Base-by-base conservation (phyloP, 2,329 filamentous ascomycete species). In the Hawksworthiomyces lignivorus region DNA sequence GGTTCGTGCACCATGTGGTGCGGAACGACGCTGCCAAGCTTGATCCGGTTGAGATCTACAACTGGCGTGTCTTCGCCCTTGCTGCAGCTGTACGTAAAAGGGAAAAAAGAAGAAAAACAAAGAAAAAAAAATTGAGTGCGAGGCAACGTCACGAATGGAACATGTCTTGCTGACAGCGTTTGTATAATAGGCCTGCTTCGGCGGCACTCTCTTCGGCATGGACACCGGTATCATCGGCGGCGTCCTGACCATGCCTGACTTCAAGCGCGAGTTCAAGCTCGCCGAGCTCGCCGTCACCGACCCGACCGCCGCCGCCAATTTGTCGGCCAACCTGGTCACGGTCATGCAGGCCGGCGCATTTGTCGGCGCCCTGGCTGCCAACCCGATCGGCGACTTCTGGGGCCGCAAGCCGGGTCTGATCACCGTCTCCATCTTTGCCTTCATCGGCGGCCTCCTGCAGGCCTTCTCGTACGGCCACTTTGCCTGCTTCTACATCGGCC, bases 1-100 rank as follows among this genome's bases (percentile, higher is more conserved):
- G 19, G 2, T 41, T 49, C 35, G 36, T 49, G 31, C 39, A 28
- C 10, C 31, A 35, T 17, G 20, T 72, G 46, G 65, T 72, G 49
- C 67, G 65, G 48, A 72, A 72, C 55, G 68, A 84, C 52, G 74
- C 80, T 32, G 82, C 83, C 64, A 75, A 69, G 55, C 62, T 65
- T 33, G 81, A 84, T 52, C 81, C 81, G 12, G 69, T 72, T 7
- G 75, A 84, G 56, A 75, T 84, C 42, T 84, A 84, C 61, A 79
- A 78, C 53, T 83, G 79, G 78, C 71, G 79, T 39, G 77, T 81
- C 4, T 81, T 80, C 47, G 64, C 73, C 37, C 62, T 84, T 45
- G 77, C 80, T 15, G 74, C 70, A 44, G 80, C 77, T 20, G 48
- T 50, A 29, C 8, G 15, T n/a, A 17, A 30, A 17, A 10, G 14